Conservation (phyloP, 2,329 filamentous ascomycete genomes). For the Penicillium sp. region DNA sequence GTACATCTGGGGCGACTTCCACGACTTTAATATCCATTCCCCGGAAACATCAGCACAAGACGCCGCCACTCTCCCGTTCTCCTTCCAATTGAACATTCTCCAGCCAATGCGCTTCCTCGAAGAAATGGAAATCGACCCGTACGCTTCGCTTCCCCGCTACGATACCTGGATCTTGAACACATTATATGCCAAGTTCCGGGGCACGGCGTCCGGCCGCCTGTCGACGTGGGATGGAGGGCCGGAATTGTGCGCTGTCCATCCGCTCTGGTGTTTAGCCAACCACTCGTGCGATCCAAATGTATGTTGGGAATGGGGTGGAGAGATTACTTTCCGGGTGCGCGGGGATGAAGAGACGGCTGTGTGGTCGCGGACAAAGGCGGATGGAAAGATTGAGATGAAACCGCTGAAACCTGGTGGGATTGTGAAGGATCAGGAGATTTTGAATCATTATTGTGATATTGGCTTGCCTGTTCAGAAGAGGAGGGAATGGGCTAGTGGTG, state of each 20-base stretch:
- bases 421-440: constrained; percentile 71
- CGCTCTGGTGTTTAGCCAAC: constrained; percentile 93
- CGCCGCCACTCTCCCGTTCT: constrained; percentile 52
- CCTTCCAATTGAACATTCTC: constrained; percentile 55
- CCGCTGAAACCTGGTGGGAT: constrained; percentile 56
- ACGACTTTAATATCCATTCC: constrained; percentile 26
- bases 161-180: constrained; percentile 71
- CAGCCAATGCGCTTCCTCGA: constrained; percentile 57
- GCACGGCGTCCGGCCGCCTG: constrained; percentile 81
- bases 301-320: constrained; percentile 76
- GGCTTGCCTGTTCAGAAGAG: constrained; percentile 69
- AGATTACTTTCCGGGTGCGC: constrained; percentile 38
- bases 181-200: constrained; percentile 85
- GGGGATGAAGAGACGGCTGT: constrained; percentile 31
- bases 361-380: constrained; percentile 31
- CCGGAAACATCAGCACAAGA: constrained; percentile 16
- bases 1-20: constrained; percentile 62
- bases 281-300: constrained; percentile 96
- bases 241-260: constrained; percentile 88
- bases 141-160: constrained; percentile 40
- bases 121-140: constrained; percentile 59
- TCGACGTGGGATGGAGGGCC: constrained; percentile 71
- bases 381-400: constrained; percentile 14
- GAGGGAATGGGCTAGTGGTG: constrained; percentile 82
- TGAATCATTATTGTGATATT: constrained; percentile 94